These are phyloP conservation scores for Kalanchoe fedtschenkoi DNA, from an alignment of 164 flowering plant genomes.

Conservation along the genomic window DNA sequence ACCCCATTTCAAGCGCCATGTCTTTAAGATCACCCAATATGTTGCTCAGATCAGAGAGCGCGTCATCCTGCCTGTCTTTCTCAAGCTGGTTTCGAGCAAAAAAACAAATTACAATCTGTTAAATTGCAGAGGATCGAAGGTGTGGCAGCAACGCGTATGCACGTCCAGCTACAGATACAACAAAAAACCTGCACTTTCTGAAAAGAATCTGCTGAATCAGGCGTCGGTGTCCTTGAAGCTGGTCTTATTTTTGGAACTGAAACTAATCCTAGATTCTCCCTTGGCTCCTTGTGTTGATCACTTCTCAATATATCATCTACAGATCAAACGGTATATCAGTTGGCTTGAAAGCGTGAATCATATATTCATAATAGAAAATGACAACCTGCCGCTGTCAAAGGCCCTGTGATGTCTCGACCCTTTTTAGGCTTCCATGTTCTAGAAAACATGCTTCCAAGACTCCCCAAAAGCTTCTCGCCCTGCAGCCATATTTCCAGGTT, in stretches of 20 bases:
- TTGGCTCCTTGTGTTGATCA: conserved; percentile 31
- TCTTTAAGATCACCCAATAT: conserved; percentile 66
- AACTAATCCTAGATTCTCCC: conserved; percentile 56
- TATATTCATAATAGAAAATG: background rate
- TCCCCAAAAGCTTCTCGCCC: conserved; percentile 80
- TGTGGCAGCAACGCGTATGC: background rate
- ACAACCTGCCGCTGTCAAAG: conserved; percentile 15
- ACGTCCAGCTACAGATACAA: conserved; percentile 7
- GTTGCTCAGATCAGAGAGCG: conserved; percentile 55
- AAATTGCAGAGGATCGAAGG: background rate
- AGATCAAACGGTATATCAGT: background rate
- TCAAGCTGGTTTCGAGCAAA: conserved; percentile 39
- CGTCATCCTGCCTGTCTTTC: conserved; percentile 71
- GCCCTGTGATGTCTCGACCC: conserved; percentile 56
- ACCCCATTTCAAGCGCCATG: conserved; percentile 86
- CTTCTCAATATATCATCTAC: background rate
- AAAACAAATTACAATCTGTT: background rate
- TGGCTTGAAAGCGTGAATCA: background rate
- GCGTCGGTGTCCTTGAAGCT: conserved; percentile 26
- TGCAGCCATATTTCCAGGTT: conserved; percentile 10
- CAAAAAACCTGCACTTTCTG: conserved; percentile 90
- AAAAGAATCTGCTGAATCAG: conserved; percentile 48
- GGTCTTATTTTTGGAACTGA: conserved; percentile 27
- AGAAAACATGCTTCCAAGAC: conserved; percentile 86
- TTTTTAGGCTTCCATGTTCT: conserved; percentile 94